phyloP scores from a whole-genome alignment of 1,284 basidiomycete species.

The Anthracocystis panici-leucophaei region DNA sequence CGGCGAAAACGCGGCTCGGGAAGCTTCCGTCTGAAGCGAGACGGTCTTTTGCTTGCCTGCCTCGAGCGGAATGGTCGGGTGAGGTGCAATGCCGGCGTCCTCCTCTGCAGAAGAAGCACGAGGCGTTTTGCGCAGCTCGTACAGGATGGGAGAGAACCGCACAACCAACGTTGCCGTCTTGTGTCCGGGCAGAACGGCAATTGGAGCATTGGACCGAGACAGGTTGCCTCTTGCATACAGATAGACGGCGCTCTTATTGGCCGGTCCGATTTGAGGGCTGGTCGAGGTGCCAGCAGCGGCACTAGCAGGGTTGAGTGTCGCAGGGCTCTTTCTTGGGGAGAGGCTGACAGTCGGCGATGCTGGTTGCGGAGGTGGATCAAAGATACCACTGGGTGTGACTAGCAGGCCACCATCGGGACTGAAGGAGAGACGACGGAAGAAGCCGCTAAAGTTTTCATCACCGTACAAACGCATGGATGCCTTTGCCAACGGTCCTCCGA shows the following conservation, averaged over 20 bases:
- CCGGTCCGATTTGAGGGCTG: constrained; percentile 40
- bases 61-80: constrained; percentile 76
- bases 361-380: constrained; percentile 71
- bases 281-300: constrained; percentile 8
- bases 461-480: constrained; percentile 78
- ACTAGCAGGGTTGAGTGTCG: constrained; percentile 10
- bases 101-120: constrained; percentile 8
- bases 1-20: constrained; percentile 23
- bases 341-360: constrained; percentile 42
- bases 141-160: constrained; percentile 91
- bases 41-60: constrained; percentile 77
- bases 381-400: constrained; percentile 94
- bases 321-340: constrained; percentile 46
- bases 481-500: constrained; percentile 37
- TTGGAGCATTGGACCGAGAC: constrained; percentile 76
- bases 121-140: constrained; percentile 77
- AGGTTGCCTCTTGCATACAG: constrained; percentile 96
- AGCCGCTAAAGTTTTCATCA: constrained; percentile 94
- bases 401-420: constrained; percentile 93
- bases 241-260: constrained; percentile 79
- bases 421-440: constrained; percentile 92
- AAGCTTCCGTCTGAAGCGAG: constrained; percentile 28
- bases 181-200: constrained; percentile 94
- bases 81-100: constrained; percentile 53
- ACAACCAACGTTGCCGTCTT: constrained; percentile 95